phyloP scores from a whole-genome alignment of 192 early-diverging fungal species.

The Coemansia sp. region DNA sequence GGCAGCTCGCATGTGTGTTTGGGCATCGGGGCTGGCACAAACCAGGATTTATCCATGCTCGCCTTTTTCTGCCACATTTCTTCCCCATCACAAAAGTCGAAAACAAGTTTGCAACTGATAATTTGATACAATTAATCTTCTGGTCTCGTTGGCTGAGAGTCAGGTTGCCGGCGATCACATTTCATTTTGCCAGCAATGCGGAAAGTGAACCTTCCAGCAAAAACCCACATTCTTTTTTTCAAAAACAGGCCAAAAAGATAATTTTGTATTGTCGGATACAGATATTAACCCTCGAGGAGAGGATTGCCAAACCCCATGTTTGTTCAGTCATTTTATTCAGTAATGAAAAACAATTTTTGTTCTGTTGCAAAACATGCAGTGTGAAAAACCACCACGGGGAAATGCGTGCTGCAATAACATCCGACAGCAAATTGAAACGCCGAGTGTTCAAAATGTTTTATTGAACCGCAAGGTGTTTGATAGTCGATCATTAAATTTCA shows the following conservation, averaged over 20 bases:
- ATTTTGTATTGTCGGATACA: no score
- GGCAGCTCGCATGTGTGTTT: no score
- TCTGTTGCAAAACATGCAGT: background rate
- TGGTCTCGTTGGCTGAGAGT: background rate
- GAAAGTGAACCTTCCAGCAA: background rate
- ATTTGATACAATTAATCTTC: background rate
- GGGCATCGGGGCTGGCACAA: no score
- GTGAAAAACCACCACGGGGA: constrained; percentile 1
- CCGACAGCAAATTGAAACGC: background rate
- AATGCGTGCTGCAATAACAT: constrained; percentile 7
- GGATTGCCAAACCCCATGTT: no score
- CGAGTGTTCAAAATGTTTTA: background rate
- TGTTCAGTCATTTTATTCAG: background rate
- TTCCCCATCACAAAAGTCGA: no score
- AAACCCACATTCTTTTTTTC: background rate
- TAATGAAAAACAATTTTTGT: background rate
- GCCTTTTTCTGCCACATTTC: no score
- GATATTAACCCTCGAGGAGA: no score
- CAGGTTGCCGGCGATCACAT: background rate
- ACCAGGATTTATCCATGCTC: no score
- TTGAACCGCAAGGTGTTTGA: background rate
- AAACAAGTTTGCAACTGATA: no score
- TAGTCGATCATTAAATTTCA: background rate
- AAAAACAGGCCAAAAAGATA: no score
- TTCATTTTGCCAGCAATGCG: background rate